Base-by-base conservation (phyloP, 495 filamentous ascomycete genomes). In the Penicillium silybi region DNA sequence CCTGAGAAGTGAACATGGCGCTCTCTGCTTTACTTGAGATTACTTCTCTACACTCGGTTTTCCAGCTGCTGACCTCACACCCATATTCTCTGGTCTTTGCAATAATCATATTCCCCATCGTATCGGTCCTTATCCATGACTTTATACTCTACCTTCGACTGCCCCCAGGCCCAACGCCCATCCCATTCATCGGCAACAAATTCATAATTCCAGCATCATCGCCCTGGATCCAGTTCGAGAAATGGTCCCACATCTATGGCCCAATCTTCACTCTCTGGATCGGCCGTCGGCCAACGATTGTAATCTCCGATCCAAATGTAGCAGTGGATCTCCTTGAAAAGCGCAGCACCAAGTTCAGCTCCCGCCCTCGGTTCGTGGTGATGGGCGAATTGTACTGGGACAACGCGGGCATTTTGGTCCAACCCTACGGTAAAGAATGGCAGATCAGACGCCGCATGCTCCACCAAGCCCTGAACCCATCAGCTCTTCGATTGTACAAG, bases 221-320 rank as follows among this genome's bases (percentile, higher is more conserved):
- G 48, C 82, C 84, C 17, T 87, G 84, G 83, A 62, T 84, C 19
- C 79, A 81, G 65, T 85, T 86, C 64, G 48, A 77, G 50, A 64
- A 80, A 56, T 78, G 80, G 64, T 72, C 74, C 32, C 65, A 76
- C 45, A 58, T 62, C 39, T 80, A 82, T 54, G 80, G 80, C 19
- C 78, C 79, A 25, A 81, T 84, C 4, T 80, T 82, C 52, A 85
- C 83, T 5, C 70, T 87, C 8, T 84, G 83, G 75, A 73, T 83
- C 46, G 84, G 85, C 0, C 74, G 81, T 5, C 73, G 75, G 17
- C 80, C 82, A 2, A 86, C 84, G 23, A 77, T 87, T 46, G 72
- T 86, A 42, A 72, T 87, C 26, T 83, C 79, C 2, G 83, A 85
- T 19, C 81, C 82, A 0, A 72, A 81, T 13, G 74, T 83, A 15